These are phyloP conservation scores for Cicer cuneatum DNA, from an alignment of 306 rosid genomes.

Conservation along the genomic window DNA sequence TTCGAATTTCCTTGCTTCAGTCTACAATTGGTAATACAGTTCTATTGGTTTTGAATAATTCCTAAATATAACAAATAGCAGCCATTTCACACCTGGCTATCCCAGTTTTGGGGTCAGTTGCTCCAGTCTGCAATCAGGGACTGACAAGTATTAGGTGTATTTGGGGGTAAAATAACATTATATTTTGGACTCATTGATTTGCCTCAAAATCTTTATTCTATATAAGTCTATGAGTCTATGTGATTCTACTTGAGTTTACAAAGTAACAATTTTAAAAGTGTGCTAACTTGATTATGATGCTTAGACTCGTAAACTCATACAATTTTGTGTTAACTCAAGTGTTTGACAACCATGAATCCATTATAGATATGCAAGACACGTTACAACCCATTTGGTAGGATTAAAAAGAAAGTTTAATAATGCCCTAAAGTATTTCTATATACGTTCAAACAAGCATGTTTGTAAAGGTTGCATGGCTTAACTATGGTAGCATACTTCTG, in stretches of 20 bases:
- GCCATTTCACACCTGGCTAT: too few relatives aligned
- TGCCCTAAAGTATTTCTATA: not conserved
- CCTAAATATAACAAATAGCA: too few relatives aligned
- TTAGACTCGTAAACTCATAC: not conserved
- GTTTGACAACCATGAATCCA: too few relatives aligned
- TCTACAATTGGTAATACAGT: too few relatives aligned
- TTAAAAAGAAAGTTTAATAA: conserved; percentile 26
- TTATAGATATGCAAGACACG: too few relatives aligned
- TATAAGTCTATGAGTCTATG: not conserved
- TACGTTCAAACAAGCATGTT: not conserved
- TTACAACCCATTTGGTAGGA: not conserved
- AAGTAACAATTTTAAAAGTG: not conserved
- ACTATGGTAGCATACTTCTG: conserved; percentile 12
- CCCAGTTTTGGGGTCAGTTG: too few relatives aligned
- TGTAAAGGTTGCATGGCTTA: conserved; percentile 26
- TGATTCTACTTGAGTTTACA: not conserved
- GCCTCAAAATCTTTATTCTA: not conserved
- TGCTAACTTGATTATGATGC: not conserved
- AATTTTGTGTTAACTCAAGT: not conserved
- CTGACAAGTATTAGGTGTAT: not conserved
- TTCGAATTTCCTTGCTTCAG: too few relatives aligned
- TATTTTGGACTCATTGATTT: not conserved
- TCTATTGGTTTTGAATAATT: too few relatives aligned
- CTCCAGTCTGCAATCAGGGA: too few relatives aligned
- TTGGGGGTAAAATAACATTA: not conserved